Conservation (phyloP, 305 asterid species). For the Fraxinus nigra region DNA sequence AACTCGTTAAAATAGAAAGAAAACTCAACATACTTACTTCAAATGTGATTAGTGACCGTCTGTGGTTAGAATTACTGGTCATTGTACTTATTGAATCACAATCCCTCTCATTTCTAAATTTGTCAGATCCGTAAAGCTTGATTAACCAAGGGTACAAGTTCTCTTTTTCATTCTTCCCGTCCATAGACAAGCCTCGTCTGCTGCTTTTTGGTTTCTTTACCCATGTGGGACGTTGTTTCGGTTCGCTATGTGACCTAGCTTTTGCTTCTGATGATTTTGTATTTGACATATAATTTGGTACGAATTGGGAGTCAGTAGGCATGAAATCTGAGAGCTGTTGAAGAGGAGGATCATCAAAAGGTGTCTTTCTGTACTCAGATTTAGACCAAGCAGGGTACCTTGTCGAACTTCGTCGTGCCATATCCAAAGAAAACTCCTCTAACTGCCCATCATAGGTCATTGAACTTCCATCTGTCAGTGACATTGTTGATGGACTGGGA, state of each 20-base stretch:
- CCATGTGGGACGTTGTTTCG: conserved; percentile 58
- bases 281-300: conserved; percentile 60
- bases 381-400: conserved; percentile 31
- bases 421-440: conserved; percentile 38
- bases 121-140: conserved; percentile 38
- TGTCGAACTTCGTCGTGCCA: conserved; percentile 31
- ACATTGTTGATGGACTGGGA: conserved; percentile 47
- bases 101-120: conserved; percentile 32
- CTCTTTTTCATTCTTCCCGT: conserved; percentile 37
- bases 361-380: conserved; percentile 27
- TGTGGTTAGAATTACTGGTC: conserved; percentile 31
- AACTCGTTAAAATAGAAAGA: conserved; percentile 11
- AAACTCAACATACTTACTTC: conserved; percentile 27
- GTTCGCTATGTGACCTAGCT: conserved; percentile 74
- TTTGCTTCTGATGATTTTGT: conserved; percentile 71
- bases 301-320: conserved; percentile 27
- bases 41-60: conserved; percentile 26
- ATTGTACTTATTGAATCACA: conserved; percentile 27
- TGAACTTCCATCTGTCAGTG: conserved; percentile 48
- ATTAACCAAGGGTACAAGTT: conserved; percentile 48
- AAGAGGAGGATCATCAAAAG: conserved; percentile 20
- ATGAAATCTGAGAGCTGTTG: conserved; percentile 25
- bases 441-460: conserved; percentile 38
- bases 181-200: conserved; percentile 48
- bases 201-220: conserved; percentile 36